Conservation (phyloP, 2,329 filamentous ascomycete genomes). For the Trichoderma atroviride region DNA sequence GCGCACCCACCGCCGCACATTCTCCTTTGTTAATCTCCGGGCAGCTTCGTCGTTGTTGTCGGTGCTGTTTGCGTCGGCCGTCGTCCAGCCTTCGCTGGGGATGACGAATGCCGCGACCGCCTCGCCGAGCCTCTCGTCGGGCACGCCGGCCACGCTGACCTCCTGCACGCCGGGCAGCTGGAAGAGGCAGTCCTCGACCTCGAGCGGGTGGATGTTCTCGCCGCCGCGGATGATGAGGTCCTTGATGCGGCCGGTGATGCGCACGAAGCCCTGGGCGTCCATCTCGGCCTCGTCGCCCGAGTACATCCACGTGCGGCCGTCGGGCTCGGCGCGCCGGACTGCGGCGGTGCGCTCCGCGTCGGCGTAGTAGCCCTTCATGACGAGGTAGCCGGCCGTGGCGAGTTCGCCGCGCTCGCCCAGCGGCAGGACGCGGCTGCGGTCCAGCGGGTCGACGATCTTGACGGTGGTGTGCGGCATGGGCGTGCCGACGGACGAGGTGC, state of each 20-base stretch:
- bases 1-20: slow-evolving; percentile 72
- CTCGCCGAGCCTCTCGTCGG: slow-evolving; percentile 83
- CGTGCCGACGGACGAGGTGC: slow-evolving; percentile 76
- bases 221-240: slow-evolving; percentile 94
- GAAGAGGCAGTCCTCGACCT: slow-evolving; percentile 87
- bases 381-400: slow-evolving; percentile 78
- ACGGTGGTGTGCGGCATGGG: slow-evolving; percentile 77
- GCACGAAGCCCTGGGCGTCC: slow-evolving; percentile 79
- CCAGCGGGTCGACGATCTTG: slow-evolving; percentile 73
- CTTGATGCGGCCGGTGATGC: slow-evolving; percentile 90
- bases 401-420: slow-evolving; percentile 76
- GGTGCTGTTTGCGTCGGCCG: slow-evolving; percentile 29
- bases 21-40: slow-evolving; percentile 53
- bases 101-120: slow-evolving; percentile 83
- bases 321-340: slow-evolving; percentile 56
- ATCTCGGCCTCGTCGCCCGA: slow-evolving; percentile 91
- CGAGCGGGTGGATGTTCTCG: slow-evolving; percentile 93
- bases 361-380: slow-evolving; percentile 92
- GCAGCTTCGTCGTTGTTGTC: slow-evolving; percentile 33
- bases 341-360: slow-evolving; percentile 70
- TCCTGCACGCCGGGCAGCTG: slow-evolving; percentile 71
- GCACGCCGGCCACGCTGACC: slow-evolving; percentile 80
- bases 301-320: slow-evolving; percentile 73
- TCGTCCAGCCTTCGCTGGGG: slow-evolving; percentile 39
- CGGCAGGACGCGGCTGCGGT: slow-evolving; percentile 62